phyloP scores from a whole-genome alignment of 2,329 filamentous ascomycete species.

The Zymoseptoria crescenta region DNA sequence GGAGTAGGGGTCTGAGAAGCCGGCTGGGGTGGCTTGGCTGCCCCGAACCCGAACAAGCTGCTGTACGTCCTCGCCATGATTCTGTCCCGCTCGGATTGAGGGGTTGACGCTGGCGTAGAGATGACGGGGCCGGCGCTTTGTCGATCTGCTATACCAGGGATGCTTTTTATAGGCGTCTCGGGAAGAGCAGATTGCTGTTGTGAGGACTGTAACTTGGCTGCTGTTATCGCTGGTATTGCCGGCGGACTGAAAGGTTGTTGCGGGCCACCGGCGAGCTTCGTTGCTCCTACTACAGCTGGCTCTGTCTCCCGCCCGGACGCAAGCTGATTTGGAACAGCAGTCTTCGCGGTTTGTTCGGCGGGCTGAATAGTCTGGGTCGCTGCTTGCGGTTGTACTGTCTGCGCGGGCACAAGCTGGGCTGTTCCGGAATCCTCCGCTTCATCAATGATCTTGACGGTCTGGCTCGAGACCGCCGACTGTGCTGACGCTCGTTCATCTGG shows the following conservation, averaged over 20 bases:
- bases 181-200: background rate
- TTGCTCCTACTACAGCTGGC: background rate
- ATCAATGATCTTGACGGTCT: background rate
- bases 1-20: conserved; percentile 5
- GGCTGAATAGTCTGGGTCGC: background rate
- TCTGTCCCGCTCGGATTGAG: conserved; percentile 23
- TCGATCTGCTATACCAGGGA: conserved; percentile 7
- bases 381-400: background rate
- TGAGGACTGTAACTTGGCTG: background rate
- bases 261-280: no score
- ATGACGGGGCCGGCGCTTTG: conserved; percentile 13
- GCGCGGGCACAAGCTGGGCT: background rate
- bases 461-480: background rate
- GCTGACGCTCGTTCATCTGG: background rate
- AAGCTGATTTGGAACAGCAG: background rate
- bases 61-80: conserved; percentile 25
- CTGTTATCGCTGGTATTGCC: background rate
- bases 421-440: no score
- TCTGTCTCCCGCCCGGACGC: background rate
- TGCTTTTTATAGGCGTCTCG: background rate
- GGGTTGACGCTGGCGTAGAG: conserved; percentile 9
- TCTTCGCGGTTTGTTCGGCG: background rate
- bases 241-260: background rate
- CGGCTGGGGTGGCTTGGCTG: conserved; percentile 20
- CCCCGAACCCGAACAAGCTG: conserved; percentile 26